Evolutionary conservation across 2,329 filamentous ascomycete genomes (phyloP).

Genomic region (Fusarium subglutinans): DNA sequence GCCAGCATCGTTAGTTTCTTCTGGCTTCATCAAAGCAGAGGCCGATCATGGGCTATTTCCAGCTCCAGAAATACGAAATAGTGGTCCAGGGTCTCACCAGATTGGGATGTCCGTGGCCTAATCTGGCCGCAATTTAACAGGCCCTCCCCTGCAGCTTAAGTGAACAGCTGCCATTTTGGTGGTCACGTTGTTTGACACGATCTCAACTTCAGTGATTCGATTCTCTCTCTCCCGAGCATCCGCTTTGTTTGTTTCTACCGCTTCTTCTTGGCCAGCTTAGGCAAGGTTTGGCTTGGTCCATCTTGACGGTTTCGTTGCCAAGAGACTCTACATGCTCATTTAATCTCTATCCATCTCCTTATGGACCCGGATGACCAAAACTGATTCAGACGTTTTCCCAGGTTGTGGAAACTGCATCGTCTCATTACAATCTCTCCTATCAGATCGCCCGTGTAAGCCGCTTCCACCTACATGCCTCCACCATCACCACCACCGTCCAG

Average conservation of each 20-base stretch:
- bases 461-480: conserved; percentile 17
- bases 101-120: conserved; percentile 33
- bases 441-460: conserved; percentile 4
- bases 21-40: conserved; percentile 16
- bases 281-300: conserved; percentile 1
- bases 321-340: conserved; percentile 7
- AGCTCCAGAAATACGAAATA: conserved; percentile 22
- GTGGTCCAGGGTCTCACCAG: conserved; percentile 27
- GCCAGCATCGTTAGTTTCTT: conserved; percentile 20
- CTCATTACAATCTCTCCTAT: conserved; percentile 11
- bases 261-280: conserved; percentile 22
- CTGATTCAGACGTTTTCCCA: not conserved
- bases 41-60: conserved; percentile 12
- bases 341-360: conserved; percentile 14
- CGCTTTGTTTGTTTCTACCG: conserved; percentile 29
- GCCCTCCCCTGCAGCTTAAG: conserved; percentile 24
- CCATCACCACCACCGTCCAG: conserved; percentile 23
- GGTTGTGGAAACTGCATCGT: conserved; percentile 9
- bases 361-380: conserved; percentile 2
- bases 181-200: conserved; percentile 3
- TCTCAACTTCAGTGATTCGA: conserved; percentile 9
- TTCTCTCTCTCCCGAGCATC: conserved; percentile 2
- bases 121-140: conserved; percentile 29
- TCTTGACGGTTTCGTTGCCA: conserved; percentile 10
- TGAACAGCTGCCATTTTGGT: conserved; percentile 26